Percentiles rank a stretch among this genome's conserved stretches.
Conservation (phyloP, 2,329 filamentous ascomycete genomes). For the Dissoconium aciculare region DNA sequence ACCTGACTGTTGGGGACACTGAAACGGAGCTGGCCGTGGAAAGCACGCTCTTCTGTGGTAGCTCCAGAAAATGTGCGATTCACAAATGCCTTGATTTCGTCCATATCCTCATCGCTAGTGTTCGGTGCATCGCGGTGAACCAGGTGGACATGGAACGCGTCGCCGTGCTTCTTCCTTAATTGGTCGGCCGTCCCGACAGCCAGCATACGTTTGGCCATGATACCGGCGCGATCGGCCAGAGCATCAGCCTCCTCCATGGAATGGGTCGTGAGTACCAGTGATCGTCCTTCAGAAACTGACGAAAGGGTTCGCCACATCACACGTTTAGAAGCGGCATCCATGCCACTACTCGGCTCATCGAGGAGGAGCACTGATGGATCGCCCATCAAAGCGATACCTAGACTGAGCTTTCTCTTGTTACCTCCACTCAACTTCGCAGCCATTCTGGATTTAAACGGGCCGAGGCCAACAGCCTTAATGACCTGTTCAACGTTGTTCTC, state of each 20-base stretch:
- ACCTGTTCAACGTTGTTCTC: conserved; percentile 65
- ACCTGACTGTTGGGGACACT: conserved; percentile 42
- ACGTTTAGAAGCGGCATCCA: conserved; percentile 81
- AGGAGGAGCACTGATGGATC: conserved; percentile 77
- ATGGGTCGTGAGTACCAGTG: conserved; percentile 78
- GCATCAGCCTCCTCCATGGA: conserved; percentile 93
- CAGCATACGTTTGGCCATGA: conserved; percentile 74
- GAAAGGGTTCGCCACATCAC: conserved; percentile 84
- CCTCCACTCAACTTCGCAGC: conserved; percentile 70
- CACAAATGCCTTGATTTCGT: conserved; percentile 52
- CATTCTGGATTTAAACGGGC: conserved; percentile 56
- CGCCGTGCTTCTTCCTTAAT: conserved; percentile 60
- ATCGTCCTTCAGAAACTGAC: conserved; percentile 59
- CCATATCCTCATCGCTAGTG: conserved; percentile 54
- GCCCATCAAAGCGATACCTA: conserved; percentile 84
- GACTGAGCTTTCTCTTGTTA: conserved; percentile 81
- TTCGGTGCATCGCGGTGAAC: conserved; percentile 62
- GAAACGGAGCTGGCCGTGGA: conserved; percentile 80
- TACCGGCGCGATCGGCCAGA: conserved; percentile 67
- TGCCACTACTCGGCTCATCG: conserved; percentile 76
- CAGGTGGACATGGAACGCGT: conserved; percentile 66
- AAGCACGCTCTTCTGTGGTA: conserved; percentile 55
- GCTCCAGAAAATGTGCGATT: conserved; percentile 45
- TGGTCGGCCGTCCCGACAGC: conserved; percentile 63
- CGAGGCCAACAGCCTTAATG: conserved; percentile 64